These are phyloP conservation scores for Auxenochlorella pyrenoidosa DNA, from an alignment of 139 green algal species.

Conservation along the genomic window DNA sequence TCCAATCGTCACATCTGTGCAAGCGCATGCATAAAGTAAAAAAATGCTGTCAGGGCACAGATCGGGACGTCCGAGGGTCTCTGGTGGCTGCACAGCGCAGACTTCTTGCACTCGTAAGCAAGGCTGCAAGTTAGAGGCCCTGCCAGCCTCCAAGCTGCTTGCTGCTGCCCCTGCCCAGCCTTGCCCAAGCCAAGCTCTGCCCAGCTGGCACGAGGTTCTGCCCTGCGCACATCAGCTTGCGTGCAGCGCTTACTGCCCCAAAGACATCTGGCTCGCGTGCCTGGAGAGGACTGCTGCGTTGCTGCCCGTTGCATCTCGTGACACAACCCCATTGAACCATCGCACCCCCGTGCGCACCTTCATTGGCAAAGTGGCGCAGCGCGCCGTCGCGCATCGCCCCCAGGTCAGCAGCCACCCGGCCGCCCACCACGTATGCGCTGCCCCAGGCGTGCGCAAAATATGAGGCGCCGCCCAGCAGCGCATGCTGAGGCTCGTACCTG, in stretches of 20 bases:
- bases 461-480: constrained; percentile 50
- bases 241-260: background rate
- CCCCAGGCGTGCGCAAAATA: constrained; percentile 79
- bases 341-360: constrained; percentile 37
- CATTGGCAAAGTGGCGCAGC: constrained; percentile 71
- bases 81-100: too few relatives aligned
- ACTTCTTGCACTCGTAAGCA: too few relatives aligned
- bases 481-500: constrained; percentile 72
- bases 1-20: constrained; percentile 70
- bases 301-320: too few relatives aligned
- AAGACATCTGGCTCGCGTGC: background rate
- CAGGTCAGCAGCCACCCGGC: constrained; percentile 44
- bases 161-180: too few relatives aligned
- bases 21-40: background rate
- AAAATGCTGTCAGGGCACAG: background rate
- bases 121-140: too few relatives aligned
- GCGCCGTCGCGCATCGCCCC: constrained; percentile 20
- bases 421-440: constrained; percentile 63
- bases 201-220: background rate
- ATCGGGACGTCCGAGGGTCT: too few relatives aligned
- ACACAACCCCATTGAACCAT: background rate
- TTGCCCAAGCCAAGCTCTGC: background rate
- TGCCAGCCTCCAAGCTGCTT: background rate
- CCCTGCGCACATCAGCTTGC: background rate
- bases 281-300: too few relatives aligned